Base-by-base conservation (phyloP, 176 grass and related monocot genomes). In the Avena eriantha region DNA sequence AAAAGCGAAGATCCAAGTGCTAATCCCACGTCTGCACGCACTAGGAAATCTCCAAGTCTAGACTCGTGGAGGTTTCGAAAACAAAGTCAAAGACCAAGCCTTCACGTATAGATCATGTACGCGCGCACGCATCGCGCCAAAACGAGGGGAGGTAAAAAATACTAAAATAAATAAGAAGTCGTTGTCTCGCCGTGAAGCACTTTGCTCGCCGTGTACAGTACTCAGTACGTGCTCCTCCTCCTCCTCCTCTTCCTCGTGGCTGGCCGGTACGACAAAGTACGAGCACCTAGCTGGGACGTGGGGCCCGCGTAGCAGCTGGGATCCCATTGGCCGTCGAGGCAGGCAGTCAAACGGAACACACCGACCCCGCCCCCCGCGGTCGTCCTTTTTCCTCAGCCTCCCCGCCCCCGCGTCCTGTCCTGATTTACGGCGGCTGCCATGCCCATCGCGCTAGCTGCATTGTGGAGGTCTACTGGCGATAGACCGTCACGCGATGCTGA, bases 361-460 rank as follows among this genome's bases (percentile, higher is more conserved):
- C 29, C 83, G 83, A 51, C 64, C 72, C 29, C 29, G 29, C 29
- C 29, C 29, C 53, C 79, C 17, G 11, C 45, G 10, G 1, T 5
- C 8, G 16, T 19, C 8, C 19, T 11, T 6, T 45, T 4, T 3
- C 31, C 0, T 2, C 4, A 43, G 2, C 3, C 0, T 0, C 13
- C 79, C 51, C 71, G 1, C 13, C 79, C 51, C 61, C 3, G 7
- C 8, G 0, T 26, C 65, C 10, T 0, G 10, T 0, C 1, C 3
- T 0, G 66, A 84, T 80, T 87, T 80, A 68, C 89, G 0, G 0
- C 3, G 4, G 11, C 21, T 85, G 85, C 85, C 81, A n/a, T n/a
- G n/a, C n/a, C n/a, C n/a, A 80, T 46, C 6, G 39, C 39, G 1
- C 24, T 29, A 29, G 11, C 23, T 8, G 9, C 47, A 2, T 26